phyloP scores from a whole-genome alignment of 345 rosid genomes.

The Rhodamnia rubescens region DNA sequence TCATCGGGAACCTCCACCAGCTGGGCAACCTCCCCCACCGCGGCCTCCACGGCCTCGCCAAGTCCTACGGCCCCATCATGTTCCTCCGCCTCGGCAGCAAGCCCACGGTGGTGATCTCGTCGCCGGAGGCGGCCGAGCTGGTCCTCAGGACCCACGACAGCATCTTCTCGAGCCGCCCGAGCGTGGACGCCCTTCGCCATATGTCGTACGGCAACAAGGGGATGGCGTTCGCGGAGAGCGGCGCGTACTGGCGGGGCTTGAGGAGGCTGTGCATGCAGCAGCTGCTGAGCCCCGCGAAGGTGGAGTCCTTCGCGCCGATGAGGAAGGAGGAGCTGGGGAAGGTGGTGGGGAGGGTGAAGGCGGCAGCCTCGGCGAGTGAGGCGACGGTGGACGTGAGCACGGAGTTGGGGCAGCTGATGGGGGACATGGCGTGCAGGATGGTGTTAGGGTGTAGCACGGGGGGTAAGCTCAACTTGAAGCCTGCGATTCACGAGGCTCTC shows the following conservation, averaged over 20 bases:
- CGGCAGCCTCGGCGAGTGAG: neutral
- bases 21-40: conserved; percentile 34
- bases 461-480: neutral
- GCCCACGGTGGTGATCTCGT: conserved; percentile 28
- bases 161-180: conserved; percentile 27
- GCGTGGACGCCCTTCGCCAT: neutral
- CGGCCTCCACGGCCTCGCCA: conserved; percentile 16
- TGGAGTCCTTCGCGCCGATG: conserved; percentile 6
- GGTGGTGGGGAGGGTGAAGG: neutral
- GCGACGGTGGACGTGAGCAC: neutral
- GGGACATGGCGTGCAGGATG: neutral
- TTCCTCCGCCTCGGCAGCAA: conserved; percentile 25
- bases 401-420: neutral
- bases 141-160: conserved; percentile 24
- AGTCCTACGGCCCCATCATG: conserved; percentile 33
- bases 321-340: conserved; percentile 4
- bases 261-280: conserved; percentile 11
- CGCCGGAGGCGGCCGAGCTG: conserved; percentile 27
- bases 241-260: conserved; percentile 22
- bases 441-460: neutral
- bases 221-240: conserved; percentile 13
- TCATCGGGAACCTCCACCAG: conserved; percentile 24
- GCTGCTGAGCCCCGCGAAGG: conserved; percentile 14
- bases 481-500: neutral
- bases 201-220: conserved; percentile 5